phyloP scores from a whole-genome alignment of 2,329 filamentous ascomycete species.

The Dactylellina parvicollis region DNA sequence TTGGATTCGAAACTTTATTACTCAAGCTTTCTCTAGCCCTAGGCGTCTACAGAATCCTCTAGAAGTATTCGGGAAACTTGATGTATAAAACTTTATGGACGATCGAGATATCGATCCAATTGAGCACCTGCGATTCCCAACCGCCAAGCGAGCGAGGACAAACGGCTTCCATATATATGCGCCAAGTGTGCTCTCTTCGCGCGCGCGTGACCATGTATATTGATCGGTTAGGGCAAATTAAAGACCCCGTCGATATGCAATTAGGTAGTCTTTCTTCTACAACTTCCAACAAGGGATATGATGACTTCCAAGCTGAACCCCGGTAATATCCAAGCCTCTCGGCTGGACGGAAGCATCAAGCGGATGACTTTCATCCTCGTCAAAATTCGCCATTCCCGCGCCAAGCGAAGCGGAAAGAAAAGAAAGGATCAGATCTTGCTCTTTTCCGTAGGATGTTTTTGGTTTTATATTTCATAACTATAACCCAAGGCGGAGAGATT shows the following conservation, averaged over 20 bases:
- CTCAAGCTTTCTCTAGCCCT: background rate
- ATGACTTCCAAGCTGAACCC: slow-evolving; percentile 12
- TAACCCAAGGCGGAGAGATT: background rate
- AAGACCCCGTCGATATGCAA: background rate
- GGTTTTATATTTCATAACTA: background rate
- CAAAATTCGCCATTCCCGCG: slow-evolving; percentile 23
- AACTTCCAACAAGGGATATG: slow-evolving; percentile 34
- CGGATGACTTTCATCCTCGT: slow-evolving; percentile 18
- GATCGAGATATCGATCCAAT: background rate
- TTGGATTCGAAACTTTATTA: background rate
- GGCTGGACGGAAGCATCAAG: slow-evolving; percentile 31
- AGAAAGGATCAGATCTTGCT: slow-evolving; percentile 2
- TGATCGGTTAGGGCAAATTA: slow-evolving; percentile 1
- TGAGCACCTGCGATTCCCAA: slow-evolving; percentile 16
- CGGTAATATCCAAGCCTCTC: slow-evolving; percentile 20
- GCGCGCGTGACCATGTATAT: slow-evolving; percentile 40
- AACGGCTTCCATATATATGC: background rate
- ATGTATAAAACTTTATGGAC: slow-evolving; percentile 5
- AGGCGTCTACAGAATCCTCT: slow-evolving; percentile 5
- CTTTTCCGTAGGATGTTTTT: slow-evolving; percentile 18
- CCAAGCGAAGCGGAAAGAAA: slow-evolving; percentile 31
- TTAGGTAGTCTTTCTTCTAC: background rate
- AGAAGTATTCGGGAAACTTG: slow-evolving; percentile 27
- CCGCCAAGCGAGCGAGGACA: slow-evolving; percentile 28
- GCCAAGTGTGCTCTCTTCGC: slow-evolving; percentile 37